Base-by-base conservation (phyloP, 169 alveolate species). In the Perkinsus olseni region DNA sequence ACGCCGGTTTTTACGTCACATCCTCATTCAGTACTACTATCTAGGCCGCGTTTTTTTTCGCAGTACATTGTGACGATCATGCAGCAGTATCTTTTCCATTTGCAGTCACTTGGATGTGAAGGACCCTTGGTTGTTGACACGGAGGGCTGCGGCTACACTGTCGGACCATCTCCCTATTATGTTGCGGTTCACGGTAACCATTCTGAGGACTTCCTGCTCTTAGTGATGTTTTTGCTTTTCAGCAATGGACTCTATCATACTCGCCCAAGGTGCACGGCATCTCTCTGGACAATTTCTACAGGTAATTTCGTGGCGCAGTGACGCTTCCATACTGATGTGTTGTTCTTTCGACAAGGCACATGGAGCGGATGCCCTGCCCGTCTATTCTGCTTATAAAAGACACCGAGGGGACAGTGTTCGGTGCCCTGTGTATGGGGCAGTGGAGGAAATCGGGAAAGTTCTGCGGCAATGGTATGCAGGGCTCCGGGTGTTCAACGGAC, bases 291-390 rank as follows among this genome's bases (percentile, higher is more conserved):
- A 62, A 62, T 24, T 62, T 62, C 82, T 62, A 62, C 31, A 62
- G 82, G 82, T 62, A 62, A 62, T 62, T 62, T 62, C 82, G 82
- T 62, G 82, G 82, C 82, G 82, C 82, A 45, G 82, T 62, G 82
- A 62, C 82, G 34, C 31, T 62, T 62, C 31, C 36, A 62, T 21
- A 24, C 1, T 8, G 82, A 62, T 13, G 82, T 21, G 82, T 62
- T 62, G 28, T 62, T 62, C n/a, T n/a, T n/a, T n/a, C n/a, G n/a
- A n/a, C n/a, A n/a, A 62, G 82, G 82, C 82, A 62, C 82, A 62
- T 62, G 82, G 82, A 62, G 82, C 82, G 82, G 1, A 62, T 62
- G 82, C 82, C 82, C 31, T 62, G 82, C 34, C 82, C 82, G 0
- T 62, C 82, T 21, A 24, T 62, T 24, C 34, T 62, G 82, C 82